phyloP scores from a whole-genome alignment of 352 stramenopile genomes.

The Globisporangium perplexum region DNA sequence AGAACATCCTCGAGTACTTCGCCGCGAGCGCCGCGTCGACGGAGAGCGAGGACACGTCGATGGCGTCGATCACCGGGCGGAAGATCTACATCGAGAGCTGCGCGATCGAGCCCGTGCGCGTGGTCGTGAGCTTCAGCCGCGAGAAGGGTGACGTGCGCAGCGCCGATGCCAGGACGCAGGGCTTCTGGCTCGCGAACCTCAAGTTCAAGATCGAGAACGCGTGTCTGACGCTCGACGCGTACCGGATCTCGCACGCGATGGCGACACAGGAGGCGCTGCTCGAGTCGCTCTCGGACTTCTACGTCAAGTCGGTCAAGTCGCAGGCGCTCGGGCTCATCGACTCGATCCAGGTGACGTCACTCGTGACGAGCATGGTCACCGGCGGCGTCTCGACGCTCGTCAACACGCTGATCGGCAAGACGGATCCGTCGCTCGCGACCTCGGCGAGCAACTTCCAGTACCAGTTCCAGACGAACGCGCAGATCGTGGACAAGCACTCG shows the following conservation, averaged over 20 bases:
- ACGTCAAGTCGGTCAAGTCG: slow-evolving; percentile 77
- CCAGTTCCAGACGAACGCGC: slow-evolving; percentile 65
- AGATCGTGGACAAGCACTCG: slow-evolving; percentile 75
- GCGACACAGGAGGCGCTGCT: slow-evolving; percentile 69
- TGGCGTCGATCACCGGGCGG: slow-evolving; percentile 63
- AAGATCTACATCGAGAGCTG: slow-evolving; percentile 77
- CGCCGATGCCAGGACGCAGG: slow-evolving; percentile 16
- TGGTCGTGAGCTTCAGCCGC: slow-evolving; percentile 72
- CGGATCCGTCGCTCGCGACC: slow-evolving; percentile 40
- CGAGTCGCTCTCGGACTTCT: slow-evolving; percentile 62
- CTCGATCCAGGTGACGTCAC: slow-evolving; percentile 80
- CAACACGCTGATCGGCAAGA: slow-evolving; percentile 77
- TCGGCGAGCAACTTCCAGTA: slow-evolving; percentile 49
- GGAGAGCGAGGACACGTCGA: slow-evolving; percentile 36
- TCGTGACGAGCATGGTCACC: slow-evolving; percentile 78
- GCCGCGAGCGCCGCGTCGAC: slow-evolving; percentile 21
- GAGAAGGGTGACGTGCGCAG: slow-evolving; percentile 50
- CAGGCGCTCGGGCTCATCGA: slow-evolving; percentile 80
- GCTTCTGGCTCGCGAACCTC: slow-evolving; percentile 78
- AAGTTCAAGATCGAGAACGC: slow-evolving; percentile 87
- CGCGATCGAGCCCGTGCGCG: slow-evolving; percentile 62
- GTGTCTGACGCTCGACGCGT: slow-evolving; percentile 66
- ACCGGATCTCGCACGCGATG: slow-evolving; percentile 56
- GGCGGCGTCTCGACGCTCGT: slow-evolving; percentile 72
- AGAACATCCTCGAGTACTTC: slow-evolving; percentile 71